These are phyloP conservation scores for Pythium coloratum DNA, from an alignment of 352 stramenopile genomes.

Conservation along the genomic window DNA sequence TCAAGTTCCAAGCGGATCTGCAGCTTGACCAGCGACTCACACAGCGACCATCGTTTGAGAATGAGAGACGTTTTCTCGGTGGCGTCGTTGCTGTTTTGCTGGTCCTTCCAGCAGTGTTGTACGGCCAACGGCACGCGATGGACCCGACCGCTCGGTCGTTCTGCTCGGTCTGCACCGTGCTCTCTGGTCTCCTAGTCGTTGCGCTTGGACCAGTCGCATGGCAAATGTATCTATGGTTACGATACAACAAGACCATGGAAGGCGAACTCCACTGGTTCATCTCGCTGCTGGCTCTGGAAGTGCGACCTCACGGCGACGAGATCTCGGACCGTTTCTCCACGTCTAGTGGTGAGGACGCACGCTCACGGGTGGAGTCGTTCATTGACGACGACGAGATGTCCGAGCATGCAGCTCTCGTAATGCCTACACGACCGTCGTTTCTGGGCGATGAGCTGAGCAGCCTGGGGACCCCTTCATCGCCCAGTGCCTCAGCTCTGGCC, in stretches of 20 bases:
- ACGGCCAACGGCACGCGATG: conserved; percentile 1
- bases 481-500: conserved; percentile 3
- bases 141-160: background rate
- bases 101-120: conserved; percentile 18
- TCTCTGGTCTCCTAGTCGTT: conserved; percentile 8
- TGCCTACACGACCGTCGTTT: conserved; percentile 13
- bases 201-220: conserved; percentile 27
- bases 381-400: conserved; percentile 16
- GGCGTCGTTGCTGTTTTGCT: conserved; percentile 13
- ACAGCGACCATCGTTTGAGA: background rate
- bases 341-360: conserved; percentile 12
- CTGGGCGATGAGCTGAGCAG: conserved; percentile 3
- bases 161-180: conserved; percentile 1
- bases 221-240: conserved; percentile 29
- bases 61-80: conserved; percentile 18
- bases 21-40: conserved; percentile 31
- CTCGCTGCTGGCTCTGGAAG: conserved; percentile 33
- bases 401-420: conserved; percentile 8
- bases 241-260: conserved; percentile 26
- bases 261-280: conserved; percentile 43
- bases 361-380: conserved; percentile 15
- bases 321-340: conserved; percentile 6
- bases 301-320: conserved; percentile 24
- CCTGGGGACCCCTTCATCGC: too few species aligned
- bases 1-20: conserved; percentile 35